Conservation (phyloP, 441 rosid genomes). For the Geranium incanum region DNA sequence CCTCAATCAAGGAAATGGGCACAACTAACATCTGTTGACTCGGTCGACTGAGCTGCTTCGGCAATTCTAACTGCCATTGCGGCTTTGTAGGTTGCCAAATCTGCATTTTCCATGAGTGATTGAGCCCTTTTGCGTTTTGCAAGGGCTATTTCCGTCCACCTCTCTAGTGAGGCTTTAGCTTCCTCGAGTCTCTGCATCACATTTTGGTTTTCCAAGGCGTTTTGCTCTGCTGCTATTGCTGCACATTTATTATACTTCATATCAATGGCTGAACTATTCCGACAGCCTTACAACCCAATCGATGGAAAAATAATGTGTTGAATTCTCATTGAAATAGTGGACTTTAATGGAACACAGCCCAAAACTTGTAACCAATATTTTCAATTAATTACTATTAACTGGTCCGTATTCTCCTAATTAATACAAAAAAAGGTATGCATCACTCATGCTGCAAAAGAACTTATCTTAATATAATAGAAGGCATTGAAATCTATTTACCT, state of each 20-base stretch:
- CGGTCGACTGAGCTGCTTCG: conserved; percentile 38
- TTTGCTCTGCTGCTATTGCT: conserved; percentile 44
- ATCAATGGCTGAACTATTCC: not conserved
- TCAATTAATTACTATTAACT: not conserved
- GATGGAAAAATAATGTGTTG: not conserved
- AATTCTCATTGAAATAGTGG: not conserved
- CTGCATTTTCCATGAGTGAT: conserved; percentile 58
- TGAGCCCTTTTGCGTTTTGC: conserved; percentile 55
- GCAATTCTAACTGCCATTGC: conserved; percentile 54
- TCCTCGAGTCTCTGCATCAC: conserved; percentile 37
- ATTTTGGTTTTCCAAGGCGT: conserved; percentile 38
- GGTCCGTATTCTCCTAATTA: not conserved
- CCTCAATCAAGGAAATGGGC: conserved; percentile 27
- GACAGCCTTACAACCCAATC: not conserved
- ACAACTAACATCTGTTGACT: conserved; percentile 29
- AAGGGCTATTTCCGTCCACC: conserved; percentile 37
- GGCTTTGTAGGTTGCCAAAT: conserved; percentile 65
- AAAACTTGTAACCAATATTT: not conserved
- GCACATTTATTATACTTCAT: conserved; percentile 17
- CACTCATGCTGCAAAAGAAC: not conserved
- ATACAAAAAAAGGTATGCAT: not conserved
- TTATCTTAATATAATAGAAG: not conserved
- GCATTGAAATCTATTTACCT: conserved; percentile 30
- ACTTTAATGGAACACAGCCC: not conserved
- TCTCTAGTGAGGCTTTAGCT: conserved; percentile 36